Evolutionary conservation across 139 green algal genomes (phyloP).

Genomic region (Diplosphaera chodatii): DNA sequence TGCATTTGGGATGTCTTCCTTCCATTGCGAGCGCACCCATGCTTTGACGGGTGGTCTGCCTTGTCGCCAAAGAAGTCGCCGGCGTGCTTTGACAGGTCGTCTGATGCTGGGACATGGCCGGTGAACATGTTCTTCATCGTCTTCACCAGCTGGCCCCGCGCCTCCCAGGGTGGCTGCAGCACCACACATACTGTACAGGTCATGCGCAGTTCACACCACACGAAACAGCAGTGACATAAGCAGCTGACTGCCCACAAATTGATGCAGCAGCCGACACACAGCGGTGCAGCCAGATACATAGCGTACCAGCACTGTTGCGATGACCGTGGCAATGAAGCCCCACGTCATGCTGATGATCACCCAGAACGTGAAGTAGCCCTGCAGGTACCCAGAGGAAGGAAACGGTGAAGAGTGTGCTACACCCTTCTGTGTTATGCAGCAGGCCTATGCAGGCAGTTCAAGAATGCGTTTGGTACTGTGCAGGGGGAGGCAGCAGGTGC

Average conservation of each 20-base stretch:
- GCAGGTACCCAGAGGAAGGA: too few relatives aligned
- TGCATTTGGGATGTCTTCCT: too few relatives aligned
- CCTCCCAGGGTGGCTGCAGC: conserved; percentile 28
- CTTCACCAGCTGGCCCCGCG: conserved; percentile 17
- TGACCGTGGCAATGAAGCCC: conserved; percentile 34
- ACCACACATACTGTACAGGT: background rate
- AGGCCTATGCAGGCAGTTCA: too few relatives aligned
- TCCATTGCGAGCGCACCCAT: too few relatives aligned
- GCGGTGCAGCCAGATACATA: too few relatives aligned
- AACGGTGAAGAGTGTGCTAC: too few relatives aligned
- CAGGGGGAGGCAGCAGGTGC: too few relatives aligned
- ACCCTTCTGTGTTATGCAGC: too few relatives aligned
- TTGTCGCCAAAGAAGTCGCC: background rate
- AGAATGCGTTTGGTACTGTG: too few relatives aligned
- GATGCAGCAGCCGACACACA: too few relatives aligned
- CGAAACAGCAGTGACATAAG: too few relatives aligned
- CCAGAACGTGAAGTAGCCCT: conserved; percentile 68
- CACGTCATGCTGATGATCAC: background rate
- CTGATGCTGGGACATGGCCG: background rate
- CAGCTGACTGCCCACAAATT: background rate
- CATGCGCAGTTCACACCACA: background rate
- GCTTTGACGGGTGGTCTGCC: background rate
- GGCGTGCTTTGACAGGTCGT: background rate
- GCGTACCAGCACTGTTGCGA: conserved; percentile 31
- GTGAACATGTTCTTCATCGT: conserved; percentile 20